Conservation (phyloP, 2,329 filamentous ascomycete species). For the Teratosphaeriaceae sp. region DNA sequence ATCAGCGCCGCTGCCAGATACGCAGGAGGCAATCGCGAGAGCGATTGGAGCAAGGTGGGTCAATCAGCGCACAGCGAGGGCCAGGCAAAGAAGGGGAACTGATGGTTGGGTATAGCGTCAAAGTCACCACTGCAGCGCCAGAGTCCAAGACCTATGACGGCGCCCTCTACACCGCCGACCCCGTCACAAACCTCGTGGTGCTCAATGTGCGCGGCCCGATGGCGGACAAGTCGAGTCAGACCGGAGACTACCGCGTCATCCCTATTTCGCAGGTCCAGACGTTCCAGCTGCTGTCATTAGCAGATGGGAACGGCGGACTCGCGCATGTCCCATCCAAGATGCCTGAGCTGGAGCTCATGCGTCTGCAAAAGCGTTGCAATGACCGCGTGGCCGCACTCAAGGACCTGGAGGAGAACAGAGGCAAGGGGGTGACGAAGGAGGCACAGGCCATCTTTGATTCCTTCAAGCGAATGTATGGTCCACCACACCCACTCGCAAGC, state of each 20-base stretch:
- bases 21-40: slow-evolving; percentile 50
- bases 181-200: slow-evolving; percentile 54
- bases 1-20: slow-evolving; percentile 23
- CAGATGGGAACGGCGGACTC: slow-evolving; percentile 32
- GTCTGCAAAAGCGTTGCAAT: slow-evolving; percentile 49
- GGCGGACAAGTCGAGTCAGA: slow-evolving; percentile 34
- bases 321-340: slow-evolving; percentile 39
- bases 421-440: slow-evolving; percentile 54
- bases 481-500: neutral
- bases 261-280: slow-evolving; percentile 53
- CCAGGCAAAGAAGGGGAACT: too few species aligned
- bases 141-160: slow-evolving; percentile 51
- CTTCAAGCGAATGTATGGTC: slow-evolving; percentile 48
- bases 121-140: slow-evolving; percentile 49
- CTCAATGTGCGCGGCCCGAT: slow-evolving; percentile 49
- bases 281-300: slow-evolving; percentile 48
- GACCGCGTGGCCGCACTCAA: slow-evolving; percentile 50
- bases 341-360: slow-evolving; percentile 48
- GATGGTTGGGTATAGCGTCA: slow-evolving; percentile 42
- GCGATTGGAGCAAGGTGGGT: slow-evolving; percentile 57
- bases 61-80: too few species aligned
- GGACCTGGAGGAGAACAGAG: slow-evolving; percentile 51
- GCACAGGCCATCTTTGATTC: slow-evolving; percentile 59
- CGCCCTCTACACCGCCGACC: slow-evolving; percentile 55
- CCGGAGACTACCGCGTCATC: slow-evolving; percentile 55